Conservation (phyloP, 768 basidiomycete species). For the Kondoa subrosea region DNA sequence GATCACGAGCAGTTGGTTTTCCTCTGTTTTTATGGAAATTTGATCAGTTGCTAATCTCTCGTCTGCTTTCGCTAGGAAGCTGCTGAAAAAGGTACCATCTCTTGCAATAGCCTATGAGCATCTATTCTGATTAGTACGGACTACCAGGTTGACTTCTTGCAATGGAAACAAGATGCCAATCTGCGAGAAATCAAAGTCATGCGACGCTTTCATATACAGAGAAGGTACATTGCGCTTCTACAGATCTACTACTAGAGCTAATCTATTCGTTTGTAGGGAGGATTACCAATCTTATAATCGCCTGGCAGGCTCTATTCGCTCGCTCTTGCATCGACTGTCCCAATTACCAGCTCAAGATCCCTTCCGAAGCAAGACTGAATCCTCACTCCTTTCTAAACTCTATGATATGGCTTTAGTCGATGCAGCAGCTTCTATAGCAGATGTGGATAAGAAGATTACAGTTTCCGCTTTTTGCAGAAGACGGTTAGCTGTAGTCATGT, state of each 20-base stretch:
- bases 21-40: background rate
- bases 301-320: conserved; percentile 68
- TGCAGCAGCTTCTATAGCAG: conserved; percentile 69
- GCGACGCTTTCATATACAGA: conserved; percentile 86
- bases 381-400: conserved; percentile 72
- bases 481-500: conserved; percentile 77
- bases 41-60: background rate
- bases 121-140: conserved; percentile 32
- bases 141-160: conserved; percentile 89
- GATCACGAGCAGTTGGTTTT: conserved; percentile 68
- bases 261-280: conserved; percentile 15
- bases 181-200: conserved; percentile 82
- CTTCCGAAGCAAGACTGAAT: conserved; percentile 67
- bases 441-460: conserved; percentile 83
- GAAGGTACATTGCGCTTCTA: conserved; percentile 71
- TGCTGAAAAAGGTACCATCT: conserved; percentile 22
- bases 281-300: conserved; percentile 63
- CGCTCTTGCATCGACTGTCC: conserved; percentile 70
- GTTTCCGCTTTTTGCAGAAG: conserved; percentile 87
- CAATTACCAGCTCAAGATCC: conserved; percentile 73
- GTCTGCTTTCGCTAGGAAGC: conserved; percentile 7
- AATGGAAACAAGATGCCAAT: conserved; percentile 96
- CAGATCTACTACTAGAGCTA: background rate
- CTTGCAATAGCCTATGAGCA: conserved; percentile 1
- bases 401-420: conserved; percentile 94